Evolutionary conservation across 257 asterid species (phyloP), one percentile per base, ranked within the genome.

Genomic region (Solanum bukasovii): DNA sequence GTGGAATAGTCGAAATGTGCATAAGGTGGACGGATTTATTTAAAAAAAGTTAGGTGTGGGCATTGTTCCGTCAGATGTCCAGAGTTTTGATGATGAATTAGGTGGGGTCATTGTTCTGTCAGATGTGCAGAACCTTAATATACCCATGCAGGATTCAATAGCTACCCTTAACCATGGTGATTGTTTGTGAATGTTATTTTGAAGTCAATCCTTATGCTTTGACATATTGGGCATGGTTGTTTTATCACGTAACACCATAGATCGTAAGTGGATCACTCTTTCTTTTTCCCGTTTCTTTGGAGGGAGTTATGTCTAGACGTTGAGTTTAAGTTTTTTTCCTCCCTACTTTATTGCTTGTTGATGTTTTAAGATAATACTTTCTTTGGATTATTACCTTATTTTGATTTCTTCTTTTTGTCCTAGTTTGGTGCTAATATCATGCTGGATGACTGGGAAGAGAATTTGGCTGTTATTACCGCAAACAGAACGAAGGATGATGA

Each of bases 401-500:
- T 44, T 18, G 87, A 21, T 86, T 88, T 49, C 40, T 72, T 87
- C 70, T 87, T 3, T 23, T 79, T 86, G 34, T 49, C 86, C 52
- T 91, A 97, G 99, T 88, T 92, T 88, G 94, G 93, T 88, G 93
- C 90, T 71, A 94, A 93, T 88, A 93, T 94, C 89, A 93, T 97
- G 98, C 93, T 97, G 91, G 98, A 96, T 90, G 97, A 93, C 88
- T 97, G 99, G 99, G 96, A 96, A 89, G 99, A 95, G 89, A 97
- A 96, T 91, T 90, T 97, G 93, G 99, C 99, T 2, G 98, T 97
- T 89, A 96, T 97, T 85, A 91, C 98, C 67, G 98, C 99, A 85
- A 97, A 97, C 90, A 91, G 99, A 91, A 97, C 99, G 52, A 96
- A 96, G 91, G 98, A 94, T 91, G 99, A 97, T 7, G 99, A 95